phyloP scores from a whole-genome alignment of 352 stramenopile species.

The Globisporangium splendens region DNA sequence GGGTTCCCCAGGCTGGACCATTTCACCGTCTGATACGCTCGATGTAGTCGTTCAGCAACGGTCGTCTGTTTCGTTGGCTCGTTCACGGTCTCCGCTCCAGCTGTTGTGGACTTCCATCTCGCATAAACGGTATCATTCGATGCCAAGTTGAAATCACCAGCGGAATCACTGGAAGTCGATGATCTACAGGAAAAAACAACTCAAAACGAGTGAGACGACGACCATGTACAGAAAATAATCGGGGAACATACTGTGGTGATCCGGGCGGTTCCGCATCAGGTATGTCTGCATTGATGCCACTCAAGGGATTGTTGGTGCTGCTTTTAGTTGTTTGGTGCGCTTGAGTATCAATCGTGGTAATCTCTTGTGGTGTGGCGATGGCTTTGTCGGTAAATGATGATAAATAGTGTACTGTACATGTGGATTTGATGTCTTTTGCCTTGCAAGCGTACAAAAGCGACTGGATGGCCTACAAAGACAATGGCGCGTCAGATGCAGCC shows the following conservation, averaged over 20 bases:
- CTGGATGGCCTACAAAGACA: slow-evolving; percentile 53
- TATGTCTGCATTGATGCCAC: no score
- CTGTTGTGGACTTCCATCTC: not conserved
- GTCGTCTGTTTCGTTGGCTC: slow-evolving; percentile 20
- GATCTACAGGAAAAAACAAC: slow-evolving; percentile 20
- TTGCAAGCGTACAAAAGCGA: slow-evolving; percentile 78
- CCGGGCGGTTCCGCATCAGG: not conserved
- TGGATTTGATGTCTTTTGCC: slow-evolving; percentile 64
- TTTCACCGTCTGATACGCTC: slow-evolving; percentile 56
- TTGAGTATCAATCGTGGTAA: not conserved
- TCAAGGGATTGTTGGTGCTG: no score
- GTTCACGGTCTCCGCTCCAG: not conserved
- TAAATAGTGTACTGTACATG: slow-evolving; percentile 28
- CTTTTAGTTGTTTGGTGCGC: no score
- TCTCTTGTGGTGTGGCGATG: slow-evolving; percentile 5
- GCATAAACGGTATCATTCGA: slow-evolving; percentile 1
- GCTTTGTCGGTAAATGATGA: slow-evolving; percentile 14
- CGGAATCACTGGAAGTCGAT: slow-evolving; percentile 27
- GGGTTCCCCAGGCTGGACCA: slow-evolving; percentile 8
- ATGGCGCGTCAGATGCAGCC: no score
- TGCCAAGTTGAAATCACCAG: slow-evolving; percentile 11
- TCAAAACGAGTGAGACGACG: not conserved
- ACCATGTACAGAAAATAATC: no score
- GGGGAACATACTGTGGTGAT: slow-evolving; percentile 8
- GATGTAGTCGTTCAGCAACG: slow-evolving; percentile 39